These are phyloP conservation scores for Phaeophleospora eucalypticola DNA, from an alignment of 2,329 filamentous ascomycete species.

Conservation along the genomic window DNA sequence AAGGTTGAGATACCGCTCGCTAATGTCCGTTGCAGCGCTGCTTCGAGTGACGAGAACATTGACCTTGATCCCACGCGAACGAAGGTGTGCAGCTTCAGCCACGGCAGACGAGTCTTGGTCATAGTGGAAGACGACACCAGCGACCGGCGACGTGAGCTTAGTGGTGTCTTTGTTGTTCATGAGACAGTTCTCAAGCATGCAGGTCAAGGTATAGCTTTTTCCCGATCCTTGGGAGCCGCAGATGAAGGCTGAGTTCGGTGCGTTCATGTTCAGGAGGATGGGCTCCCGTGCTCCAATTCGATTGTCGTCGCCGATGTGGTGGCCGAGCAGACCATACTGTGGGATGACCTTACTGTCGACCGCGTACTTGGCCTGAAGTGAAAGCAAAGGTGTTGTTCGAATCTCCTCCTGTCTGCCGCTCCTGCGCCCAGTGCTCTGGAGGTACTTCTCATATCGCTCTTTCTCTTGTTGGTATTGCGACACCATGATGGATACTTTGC, in stretches of 20 bases:
- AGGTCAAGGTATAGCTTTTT: slow-evolving; percentile 58
- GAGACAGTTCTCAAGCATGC: slow-evolving; percentile 58
- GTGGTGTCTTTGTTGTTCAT: slow-evolving; percentile 42
- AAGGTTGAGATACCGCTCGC: background rate
- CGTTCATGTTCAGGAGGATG: slow-evolving; percentile 51
- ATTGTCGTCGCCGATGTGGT: slow-evolving; percentile 15
- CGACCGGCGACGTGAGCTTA: slow-evolving; percentile 49
- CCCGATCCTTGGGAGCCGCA: slow-evolving; percentile 58
- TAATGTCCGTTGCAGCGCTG: background rate
- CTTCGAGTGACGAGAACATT: slow-evolving; percentile 46
- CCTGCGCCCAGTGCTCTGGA: background rate
- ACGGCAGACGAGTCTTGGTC: slow-evolving; percentile 49
- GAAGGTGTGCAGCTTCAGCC: slow-evolving; percentile 56
- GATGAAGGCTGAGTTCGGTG: slow-evolving; percentile 57
- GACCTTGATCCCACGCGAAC: slow-evolving; percentile 46
- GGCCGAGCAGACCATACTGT: slow-evolving; percentile 28
- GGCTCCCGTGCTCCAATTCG: slow-evolving; percentile 19
- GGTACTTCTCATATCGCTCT: slow-evolving; percentile 3
- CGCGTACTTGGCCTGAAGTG: slow-evolving; percentile 20
- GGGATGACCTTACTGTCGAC: slow-evolving; percentile 16
- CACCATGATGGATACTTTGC: background rate
- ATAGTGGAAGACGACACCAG: slow-evolving; percentile 58
- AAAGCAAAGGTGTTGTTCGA: slow-evolving; percentile 22
- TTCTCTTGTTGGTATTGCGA: slow-evolving; percentile 6
- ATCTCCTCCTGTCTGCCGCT: slow-evolving; percentile 2